A percentile compares a stretch with the other conserved stretches of the same genome.
These are phyloP conservation scores for Penicillium macrosclerotiorum DNA, from an alignment of 495 filamentous ascomycete species.

Conservation along the genomic window DNA sequence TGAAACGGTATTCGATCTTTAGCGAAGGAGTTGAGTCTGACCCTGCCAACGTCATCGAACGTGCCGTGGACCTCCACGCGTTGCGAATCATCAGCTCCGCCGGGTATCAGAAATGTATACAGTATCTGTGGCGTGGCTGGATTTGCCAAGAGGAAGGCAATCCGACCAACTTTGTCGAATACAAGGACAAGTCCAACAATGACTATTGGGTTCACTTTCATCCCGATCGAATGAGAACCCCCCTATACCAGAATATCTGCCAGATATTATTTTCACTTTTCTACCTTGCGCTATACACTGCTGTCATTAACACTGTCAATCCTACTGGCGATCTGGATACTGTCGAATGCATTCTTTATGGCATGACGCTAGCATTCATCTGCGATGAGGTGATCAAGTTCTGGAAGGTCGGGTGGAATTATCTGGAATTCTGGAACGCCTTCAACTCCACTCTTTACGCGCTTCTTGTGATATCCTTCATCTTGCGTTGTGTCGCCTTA, in stretches of 20 bases:
- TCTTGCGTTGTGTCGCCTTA: conserved; percentile 74
- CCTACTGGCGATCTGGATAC: conserved; percentile 73
- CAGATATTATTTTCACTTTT: conserved; percentile 82
- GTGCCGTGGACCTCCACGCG: conserved; percentile 89
- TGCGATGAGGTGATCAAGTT: conserved; percentile 83
- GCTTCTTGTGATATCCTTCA: conserved; percentile 71
- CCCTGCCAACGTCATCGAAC: conserved; percentile 84
- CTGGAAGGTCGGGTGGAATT: conserved; percentile 87
- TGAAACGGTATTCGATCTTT: conserved; percentile 86
- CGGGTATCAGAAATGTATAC: conserved; percentile 94
- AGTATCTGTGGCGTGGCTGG: conserved; percentile 92
- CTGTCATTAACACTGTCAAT: conserved; percentile 91
- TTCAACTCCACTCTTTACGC: conserved; percentile 85
- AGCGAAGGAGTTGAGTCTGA: conserved; percentile 65
- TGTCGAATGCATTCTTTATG: conserved; percentile 80
- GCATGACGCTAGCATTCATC: conserved; percentile 91
- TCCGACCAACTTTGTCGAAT: conserved; percentile 80
- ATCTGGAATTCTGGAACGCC: conserved; percentile 91
- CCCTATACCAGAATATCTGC: conserved; percentile 85
- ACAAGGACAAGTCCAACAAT: conserved; percentile 70
- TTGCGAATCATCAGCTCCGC: conserved; percentile 81
- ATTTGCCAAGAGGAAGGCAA: conserved; percentile 91
- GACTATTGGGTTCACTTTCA: conserved; percentile 79
- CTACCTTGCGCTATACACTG: conserved; percentile 82
- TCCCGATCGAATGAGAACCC: conserved; percentile 89